phyloP scores from a whole-genome alignment of 805 yeast genomes.

The Metschnikowia similis region DNA sequence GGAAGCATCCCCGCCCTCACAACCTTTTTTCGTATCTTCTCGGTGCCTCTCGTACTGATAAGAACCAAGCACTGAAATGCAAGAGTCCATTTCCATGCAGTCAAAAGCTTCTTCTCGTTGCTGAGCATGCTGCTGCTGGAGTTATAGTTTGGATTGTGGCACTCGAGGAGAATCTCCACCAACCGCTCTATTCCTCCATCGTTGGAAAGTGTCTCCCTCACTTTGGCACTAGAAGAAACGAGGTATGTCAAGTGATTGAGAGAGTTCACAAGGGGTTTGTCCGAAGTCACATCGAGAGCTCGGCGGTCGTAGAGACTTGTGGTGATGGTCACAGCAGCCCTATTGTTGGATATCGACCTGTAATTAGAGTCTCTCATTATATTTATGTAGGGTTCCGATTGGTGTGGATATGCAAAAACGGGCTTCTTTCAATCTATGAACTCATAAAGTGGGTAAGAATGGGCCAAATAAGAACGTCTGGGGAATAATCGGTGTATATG shows the following conservation, averaged over 20 bases:
- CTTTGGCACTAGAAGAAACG: slow-evolving; percentile 80
- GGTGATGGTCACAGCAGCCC: slow-evolving; percentile 90
- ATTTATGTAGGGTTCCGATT: neutral
- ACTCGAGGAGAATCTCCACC: slow-evolving; percentile 79
- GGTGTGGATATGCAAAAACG: neutral
- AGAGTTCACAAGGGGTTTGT: slow-evolving; percentile 86
- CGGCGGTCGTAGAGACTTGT: slow-evolving; percentile 86
- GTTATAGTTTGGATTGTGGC: slow-evolving; percentile 43
- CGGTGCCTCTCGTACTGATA: slow-evolving; percentile 91
- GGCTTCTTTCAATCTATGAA: neutral
- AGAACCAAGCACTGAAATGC: slow-evolving; percentile 90
- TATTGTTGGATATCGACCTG: slow-evolving; percentile 69
- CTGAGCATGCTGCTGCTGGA: slow-evolving; percentile 29
- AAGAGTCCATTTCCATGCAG: slow-evolving; percentile 97
- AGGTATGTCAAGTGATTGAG: slow-evolving; percentile 85
- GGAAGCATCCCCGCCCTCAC: slow-evolving; percentile 92
- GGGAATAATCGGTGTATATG: neutral
- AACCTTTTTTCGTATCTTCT: slow-evolving; percentile 74
- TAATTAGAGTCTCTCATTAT: slow-evolving; percentile 79
- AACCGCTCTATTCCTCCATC: slow-evolving; percentile 93
- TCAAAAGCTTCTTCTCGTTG: slow-evolving; percentile 45
- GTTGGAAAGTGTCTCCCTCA: slow-evolving; percentile 78
- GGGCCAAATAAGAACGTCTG: neutral
- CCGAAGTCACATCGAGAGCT: slow-evolving; percentile 86
- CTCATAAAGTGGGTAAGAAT: neutral